Evolutionary conservation across 768 basidiomycete genomes (phyloP), one percentile per base, ranked within the genome.

Genomic region (Russula foetens): DNA sequence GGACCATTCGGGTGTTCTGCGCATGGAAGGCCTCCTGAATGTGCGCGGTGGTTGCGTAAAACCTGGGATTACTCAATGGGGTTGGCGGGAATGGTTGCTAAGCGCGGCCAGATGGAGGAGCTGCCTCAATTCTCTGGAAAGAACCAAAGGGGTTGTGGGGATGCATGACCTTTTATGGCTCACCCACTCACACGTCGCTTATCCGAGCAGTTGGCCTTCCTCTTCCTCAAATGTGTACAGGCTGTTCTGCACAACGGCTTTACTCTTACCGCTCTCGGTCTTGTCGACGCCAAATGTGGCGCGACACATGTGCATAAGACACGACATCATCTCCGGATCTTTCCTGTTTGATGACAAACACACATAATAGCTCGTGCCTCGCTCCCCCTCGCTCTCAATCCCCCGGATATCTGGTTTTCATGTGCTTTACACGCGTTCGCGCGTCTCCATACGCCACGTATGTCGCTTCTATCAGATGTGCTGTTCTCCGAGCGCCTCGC

Each of bases 1-100:
- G 84, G 50, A 76, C 77, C 17, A 71, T 82, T 59, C 76, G 79
- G 41, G 77, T 81, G 8, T 82, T 81, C 66, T 79, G 81, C 14
- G 83, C 81, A 52, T 83, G 84, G 82, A 85, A 85, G 71, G 68
- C 75, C 48, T 72, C 63, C 65, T 60, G 55, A 61, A 48, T 26
- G 53, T 47, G 59, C 43, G 43, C 28, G 38, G 38, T 21, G 55
- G 23, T 50, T 55, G 58, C 21, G 48, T 58, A 39, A 58, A 52
- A 44, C 24, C 56, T 47, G 60, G 6, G 29, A 46, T 33, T 35
- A 56, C 43, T 14, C n/a, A 43, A 53, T 33, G 23, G 58, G 26
- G 44, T 44, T 47, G 23, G 15, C 58, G 56, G 56, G 60, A 62
- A 53, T 44, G 60, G 60, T 62, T 62, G 60, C 56, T 39, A 62